Conservation (phyloP, 352 stramenopile species). For the Globisporangium rhizosaccharum region DNA sequence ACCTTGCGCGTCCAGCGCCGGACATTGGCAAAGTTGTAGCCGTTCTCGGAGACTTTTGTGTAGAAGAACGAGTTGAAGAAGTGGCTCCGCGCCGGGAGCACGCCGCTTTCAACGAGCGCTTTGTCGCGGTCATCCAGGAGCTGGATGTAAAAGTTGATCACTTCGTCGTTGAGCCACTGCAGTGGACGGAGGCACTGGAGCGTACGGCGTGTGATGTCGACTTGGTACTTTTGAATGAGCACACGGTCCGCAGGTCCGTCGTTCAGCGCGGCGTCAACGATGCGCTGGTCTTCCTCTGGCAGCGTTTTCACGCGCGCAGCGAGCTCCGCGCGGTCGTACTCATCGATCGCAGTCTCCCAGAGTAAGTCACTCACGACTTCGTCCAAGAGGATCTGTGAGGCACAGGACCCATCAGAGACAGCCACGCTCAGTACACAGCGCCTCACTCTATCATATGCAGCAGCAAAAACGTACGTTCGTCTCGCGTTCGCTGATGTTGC, state of each 20-base stretch:
- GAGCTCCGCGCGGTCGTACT: conserved; percentile 46
- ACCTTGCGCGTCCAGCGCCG: conserved; percentile 83
- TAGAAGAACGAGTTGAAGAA: conserved; percentile 90
- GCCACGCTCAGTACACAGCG: too few species aligned
- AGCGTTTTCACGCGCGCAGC: conserved; percentile 49
- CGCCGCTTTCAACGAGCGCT: conserved; percentile 39
- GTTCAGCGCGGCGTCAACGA: conserved; percentile 56
- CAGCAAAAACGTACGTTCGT: conserved; percentile 24
- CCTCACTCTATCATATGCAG: background rate
- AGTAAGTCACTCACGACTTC: conserved; percentile 64
- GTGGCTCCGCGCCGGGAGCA: conserved; percentile 51
- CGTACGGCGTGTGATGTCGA: conserved; percentile 68
- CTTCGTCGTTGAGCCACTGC: conserved; percentile 82
- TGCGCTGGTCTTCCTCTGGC: conserved; percentile 48
- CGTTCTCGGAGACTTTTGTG: conserved; percentile 70
- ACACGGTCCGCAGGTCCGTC: conserved; percentile 51
- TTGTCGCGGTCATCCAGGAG: conserved; percentile 70
- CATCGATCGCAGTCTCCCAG: conserved; percentile 48
- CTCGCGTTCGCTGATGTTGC: conserved; percentile 35
- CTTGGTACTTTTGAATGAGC: conserved; percentile 77
- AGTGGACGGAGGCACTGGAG: conserved; percentile 65
- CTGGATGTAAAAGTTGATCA: conserved; percentile 88
- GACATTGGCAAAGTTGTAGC: conserved; percentile 84
- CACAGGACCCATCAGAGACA: background rate
- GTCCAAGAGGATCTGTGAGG: conserved; percentile 40